Percentiles rank a stretch among this genome's conserved stretches.
These are phyloP conservation scores for Cunninghamia lanceolata DNA, from an alignment of 75 land plant species.

Conservation along the genomic window DNA sequence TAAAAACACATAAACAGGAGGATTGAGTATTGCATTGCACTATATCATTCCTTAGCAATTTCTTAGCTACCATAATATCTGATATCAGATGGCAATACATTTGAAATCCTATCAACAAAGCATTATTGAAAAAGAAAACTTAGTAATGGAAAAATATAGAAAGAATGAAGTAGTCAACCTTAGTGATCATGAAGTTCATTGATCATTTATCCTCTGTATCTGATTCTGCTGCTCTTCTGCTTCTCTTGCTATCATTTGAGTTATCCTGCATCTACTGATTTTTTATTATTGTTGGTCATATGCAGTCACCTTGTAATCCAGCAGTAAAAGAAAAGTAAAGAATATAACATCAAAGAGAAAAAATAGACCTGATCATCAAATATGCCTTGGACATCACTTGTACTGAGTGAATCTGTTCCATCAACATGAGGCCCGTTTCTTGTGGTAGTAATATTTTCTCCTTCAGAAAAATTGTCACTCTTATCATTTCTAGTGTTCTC, in stretches of 20 bases:
- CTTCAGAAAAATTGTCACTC: constrained; percentile 13
- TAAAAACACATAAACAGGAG: background rate
- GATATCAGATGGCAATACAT: background rate
- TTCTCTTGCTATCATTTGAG: background rate
- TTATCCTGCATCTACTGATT: constrained; percentile 2
- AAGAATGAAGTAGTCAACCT: background rate
- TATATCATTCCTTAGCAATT: background rate
- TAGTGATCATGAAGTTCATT: background rate
- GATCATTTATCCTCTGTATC: background rate
- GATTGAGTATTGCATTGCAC: background rate
- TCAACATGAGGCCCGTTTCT: constrained; percentile 36
- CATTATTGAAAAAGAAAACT: background rate
- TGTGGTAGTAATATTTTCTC: background rate
- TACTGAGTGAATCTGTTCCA: constrained; percentile 44
- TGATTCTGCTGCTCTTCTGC: background rate
- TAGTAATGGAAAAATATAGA: background rate
- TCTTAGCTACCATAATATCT: background rate
- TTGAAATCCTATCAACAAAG: background rate
- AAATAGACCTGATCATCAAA: constrained; percentile 22
- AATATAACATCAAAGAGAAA: background rate
- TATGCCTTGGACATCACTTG: constrained; percentile 37
- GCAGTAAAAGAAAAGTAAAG: background rate
- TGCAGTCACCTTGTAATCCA: background rate
- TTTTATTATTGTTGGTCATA: background rate
- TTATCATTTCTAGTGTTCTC: constrained; percentile 17